Evolutionary conservation across 139 green algal species (phyloP).

Genomic region (Astrephomene gubernaculifera): DNA sequence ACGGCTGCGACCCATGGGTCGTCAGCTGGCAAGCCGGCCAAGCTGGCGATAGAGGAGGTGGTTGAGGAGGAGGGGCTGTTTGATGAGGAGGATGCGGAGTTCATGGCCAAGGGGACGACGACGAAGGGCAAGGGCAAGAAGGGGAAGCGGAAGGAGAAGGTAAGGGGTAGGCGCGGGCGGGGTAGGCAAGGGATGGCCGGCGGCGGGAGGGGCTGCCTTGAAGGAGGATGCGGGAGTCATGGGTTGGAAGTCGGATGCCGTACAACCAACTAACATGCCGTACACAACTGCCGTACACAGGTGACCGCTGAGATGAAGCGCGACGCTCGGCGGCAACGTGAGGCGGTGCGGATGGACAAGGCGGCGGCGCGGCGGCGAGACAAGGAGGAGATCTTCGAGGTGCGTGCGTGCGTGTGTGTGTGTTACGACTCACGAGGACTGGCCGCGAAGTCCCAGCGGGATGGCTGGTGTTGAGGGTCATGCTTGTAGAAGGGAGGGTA

Average conservation of each 20-base stretch:
- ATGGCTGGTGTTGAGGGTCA: too few species aligned
- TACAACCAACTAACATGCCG: background rate
- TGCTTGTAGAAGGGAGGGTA: too few species aligned
- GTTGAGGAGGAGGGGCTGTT: slow-evolving; percentile 49
- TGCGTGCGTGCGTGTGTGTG: too few species aligned
- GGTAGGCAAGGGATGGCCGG: background rate
- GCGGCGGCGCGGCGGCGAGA: slow-evolving; percentile 45
- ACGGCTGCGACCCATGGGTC: too few species aligned
- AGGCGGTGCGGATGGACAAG: slow-evolving; percentile 61
- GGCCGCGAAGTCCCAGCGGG: too few species aligned
- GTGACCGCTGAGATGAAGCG: slow-evolving; percentile 76
- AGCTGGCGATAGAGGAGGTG: slow-evolving; percentile 31
- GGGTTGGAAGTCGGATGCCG: background rate
- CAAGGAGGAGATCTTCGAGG: slow-evolving; percentile 95
- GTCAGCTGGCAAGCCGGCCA: too few species aligned
- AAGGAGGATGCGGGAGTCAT: background rate
- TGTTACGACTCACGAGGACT: too few species aligned
- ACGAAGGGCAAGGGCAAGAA: slow-evolving; percentile 48
- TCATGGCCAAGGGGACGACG: slow-evolving; percentile 37
- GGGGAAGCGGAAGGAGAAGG: slow-evolving; percentile 43
- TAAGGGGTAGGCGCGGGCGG: background rate
- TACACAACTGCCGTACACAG: slow-evolving; percentile 15
- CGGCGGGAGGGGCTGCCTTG: background rate
- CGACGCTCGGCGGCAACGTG: slow-evolving; percentile 63
- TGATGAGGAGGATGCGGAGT: slow-evolving; percentile 56